Evolutionary conservation across 306 rosid species (phyloP).

Genomic region (Castanea sativa): DNA sequence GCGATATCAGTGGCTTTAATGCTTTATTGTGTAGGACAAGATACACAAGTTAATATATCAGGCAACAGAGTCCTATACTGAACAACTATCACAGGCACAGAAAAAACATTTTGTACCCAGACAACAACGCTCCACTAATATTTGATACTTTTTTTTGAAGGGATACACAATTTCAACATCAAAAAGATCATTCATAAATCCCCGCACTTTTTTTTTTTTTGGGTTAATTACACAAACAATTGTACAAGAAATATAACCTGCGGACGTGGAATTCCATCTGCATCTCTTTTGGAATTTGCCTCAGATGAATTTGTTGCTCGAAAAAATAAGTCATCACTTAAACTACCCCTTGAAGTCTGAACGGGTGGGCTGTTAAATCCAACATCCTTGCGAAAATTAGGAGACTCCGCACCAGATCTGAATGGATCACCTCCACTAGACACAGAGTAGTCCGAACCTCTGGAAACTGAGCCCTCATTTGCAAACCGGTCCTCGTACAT

Average conservation of each 20-base stretch:
- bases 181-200: not conserved
- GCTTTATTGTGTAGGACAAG: not conserved
- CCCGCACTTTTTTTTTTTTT: not conserved
- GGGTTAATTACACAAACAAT: slow-evolving; percentile 6
- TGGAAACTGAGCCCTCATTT: slow-evolving; percentile 65
- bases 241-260: slow-evolving; percentile 42
- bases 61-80: not conserved
- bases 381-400: slow-evolving; percentile 51
- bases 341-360: slow-evolving; percentile 37
- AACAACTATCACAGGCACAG: not conserved
- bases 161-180: not conserved
- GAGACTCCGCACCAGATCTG: slow-evolving; percentile 68
- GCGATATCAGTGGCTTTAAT: not conserved
- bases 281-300: slow-evolving; percentile 41
- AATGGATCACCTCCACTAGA: slow-evolving; percentile 71
- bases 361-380: slow-evolving; percentile 58
- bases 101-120: not conserved
- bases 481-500: slow-evolving; percentile 69
- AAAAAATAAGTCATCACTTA: slow-evolving; percentile 53
- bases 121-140: slow-evolving; percentile 4
- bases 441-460: slow-evolving; percentile 73
- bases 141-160: slow-evolving; percentile 5
- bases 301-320: slow-evolving; percentile 38
- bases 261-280: slow-evolving; percentile 35
- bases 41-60: not conserved